Conservation (phyloP, 140 eudicot genomes). For the Senecio squalidus region DNA sequence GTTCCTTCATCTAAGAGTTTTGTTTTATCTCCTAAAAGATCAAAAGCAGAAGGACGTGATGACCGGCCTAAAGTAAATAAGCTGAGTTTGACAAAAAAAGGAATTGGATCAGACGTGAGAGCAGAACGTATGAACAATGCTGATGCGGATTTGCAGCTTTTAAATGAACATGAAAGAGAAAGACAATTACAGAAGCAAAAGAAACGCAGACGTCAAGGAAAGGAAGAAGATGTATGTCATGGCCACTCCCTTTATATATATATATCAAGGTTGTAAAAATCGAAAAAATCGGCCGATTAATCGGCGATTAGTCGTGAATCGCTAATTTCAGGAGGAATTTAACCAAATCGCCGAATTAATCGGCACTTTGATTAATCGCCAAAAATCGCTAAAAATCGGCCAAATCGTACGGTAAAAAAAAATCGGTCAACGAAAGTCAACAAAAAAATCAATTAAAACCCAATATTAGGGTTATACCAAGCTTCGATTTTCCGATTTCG, state of each 20-base stretch:
- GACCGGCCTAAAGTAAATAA: conserved; percentile 67
- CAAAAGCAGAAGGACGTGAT: conserved; percentile 44
- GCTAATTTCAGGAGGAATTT: too few species aligned
- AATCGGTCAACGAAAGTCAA: too few species aligned
- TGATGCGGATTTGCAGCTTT: conserved; percentile 77
- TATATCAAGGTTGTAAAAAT: too few species aligned
- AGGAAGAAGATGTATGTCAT: conserved; percentile 77
- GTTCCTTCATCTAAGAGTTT: conserved; percentile 1
- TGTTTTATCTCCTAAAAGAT: conserved; percentile 29
- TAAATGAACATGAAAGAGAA: conserved; percentile 67
- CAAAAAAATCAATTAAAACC: too few species aligned
- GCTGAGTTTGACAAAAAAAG: conserved; percentile 72
- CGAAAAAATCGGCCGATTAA: too few species aligned
- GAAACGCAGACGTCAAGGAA: conserved; percentile 90
- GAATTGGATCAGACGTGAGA: conserved; percentile 93
- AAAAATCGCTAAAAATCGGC: too few species aligned
- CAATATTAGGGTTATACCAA: too few species aligned
- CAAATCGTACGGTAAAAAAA: too few species aligned
- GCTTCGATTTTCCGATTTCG: too few species aligned
- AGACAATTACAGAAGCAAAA: conserved; percentile 81
- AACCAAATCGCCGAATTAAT: too few species aligned
- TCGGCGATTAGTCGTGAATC: too few species aligned
- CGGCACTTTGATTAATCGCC: too few species aligned
- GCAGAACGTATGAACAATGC: conserved; percentile 93
- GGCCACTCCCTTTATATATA: neutral